Evolutionary conservation across 1,139 yeast species (phyloP).

Genomic region (Lodderomyces orthopsilosis): DNA sequence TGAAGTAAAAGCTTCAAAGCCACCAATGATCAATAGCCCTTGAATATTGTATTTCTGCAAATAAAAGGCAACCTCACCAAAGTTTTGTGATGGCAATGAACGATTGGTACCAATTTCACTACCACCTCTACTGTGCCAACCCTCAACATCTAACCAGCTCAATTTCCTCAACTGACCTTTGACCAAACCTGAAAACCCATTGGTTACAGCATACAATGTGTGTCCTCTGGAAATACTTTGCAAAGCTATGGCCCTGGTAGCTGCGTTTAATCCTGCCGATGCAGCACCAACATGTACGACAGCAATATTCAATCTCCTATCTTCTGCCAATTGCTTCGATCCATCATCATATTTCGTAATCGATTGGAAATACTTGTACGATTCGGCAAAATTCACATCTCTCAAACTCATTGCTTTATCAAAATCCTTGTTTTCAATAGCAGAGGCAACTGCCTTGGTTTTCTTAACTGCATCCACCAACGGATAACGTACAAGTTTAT

Average conservation of each 20-base stretch:
- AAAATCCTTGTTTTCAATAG: conserved; percentile 76
- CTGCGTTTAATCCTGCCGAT: conserved; percentile 93
- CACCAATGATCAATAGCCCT: conserved; percentile 89
- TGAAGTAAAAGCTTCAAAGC: conserved; percentile 89
- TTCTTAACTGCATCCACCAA: conserved; percentile 84
- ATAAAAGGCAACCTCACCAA: conserved; percentile 86
- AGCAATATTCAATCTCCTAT: conserved; percentile 64
- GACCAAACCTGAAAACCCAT: conserved; percentile 89
- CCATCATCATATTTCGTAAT: conserved; percentile 71
- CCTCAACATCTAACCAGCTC: conserved; percentile 82
- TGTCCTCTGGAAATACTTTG: conserved; percentile 92
- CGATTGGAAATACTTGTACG: conserved; percentile 66
- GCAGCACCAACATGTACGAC: conserved; percentile 95
- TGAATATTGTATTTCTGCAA: conserved; percentile 82
- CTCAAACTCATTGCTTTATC: conserved; percentile 82
- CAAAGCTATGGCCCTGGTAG: conserved; percentile 86
- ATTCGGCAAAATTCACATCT: conserved; percentile 84
- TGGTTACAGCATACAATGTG: conserved; percentile 79
- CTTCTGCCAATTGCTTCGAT: conserved; percentile 46
- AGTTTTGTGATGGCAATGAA: conserved; percentile 75
- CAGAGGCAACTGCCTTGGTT: conserved; percentile 84
- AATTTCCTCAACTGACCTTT: conserved; percentile 74
- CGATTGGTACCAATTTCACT: conserved; percentile 95
- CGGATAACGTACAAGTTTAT: conserved; percentile 79
- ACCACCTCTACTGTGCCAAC: conserved; percentile 91